A percentile compares a stretch with the other conserved stretches of the same genome.
Conservation (phyloP, 495 filamentous ascomycete species). For the Penicillium angulare region DNA sequence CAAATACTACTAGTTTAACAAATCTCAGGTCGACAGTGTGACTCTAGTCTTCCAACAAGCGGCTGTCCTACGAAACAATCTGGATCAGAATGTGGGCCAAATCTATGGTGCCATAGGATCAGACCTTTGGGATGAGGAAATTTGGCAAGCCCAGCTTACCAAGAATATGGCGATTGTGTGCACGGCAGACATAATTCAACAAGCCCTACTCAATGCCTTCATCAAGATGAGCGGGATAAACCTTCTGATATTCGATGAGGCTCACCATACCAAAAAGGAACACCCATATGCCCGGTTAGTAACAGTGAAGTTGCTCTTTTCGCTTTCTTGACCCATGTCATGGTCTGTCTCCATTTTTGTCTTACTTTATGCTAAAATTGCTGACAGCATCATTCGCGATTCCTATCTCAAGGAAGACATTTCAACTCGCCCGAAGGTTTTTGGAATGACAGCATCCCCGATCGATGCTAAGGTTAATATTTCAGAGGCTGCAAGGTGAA, state of each 20-base stretch:
- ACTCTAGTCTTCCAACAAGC: constrained; percentile 90
- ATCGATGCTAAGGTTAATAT: constrained; percentile 81
- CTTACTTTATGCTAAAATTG: neutral
- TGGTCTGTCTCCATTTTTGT: no score
- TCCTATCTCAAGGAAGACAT: constrained; percentile 59
- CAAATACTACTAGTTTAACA: constrained; percentile 5
- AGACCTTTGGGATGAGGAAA: constrained; percentile 62
- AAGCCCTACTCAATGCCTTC: constrained; percentile 77
- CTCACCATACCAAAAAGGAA: constrained; percentile 93
- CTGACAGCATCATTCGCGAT: constrained; percentile 74
- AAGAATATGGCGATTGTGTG: constrained; percentile 88
- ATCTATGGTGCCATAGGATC: constrained; percentile 73
- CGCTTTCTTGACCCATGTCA: no score
- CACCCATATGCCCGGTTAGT: constrained; percentile 78
- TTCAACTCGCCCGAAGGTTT: constrained; percentile 67
- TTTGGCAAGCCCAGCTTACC: constrained; percentile 66
- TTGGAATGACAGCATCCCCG: constrained; percentile 97
- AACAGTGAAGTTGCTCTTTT: neutral
- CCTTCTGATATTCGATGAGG: constrained; percentile 92
- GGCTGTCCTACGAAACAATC: constrained; percentile 76
- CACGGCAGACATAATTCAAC: constrained; percentile 82
- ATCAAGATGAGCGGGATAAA: constrained; percentile 84
- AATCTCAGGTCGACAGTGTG: constrained; percentile 72
- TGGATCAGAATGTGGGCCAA: constrained; percentile 75
- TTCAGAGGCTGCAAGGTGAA: constrained; percentile 63